Evolutionary conservation across 495 filamentous ascomycete species (phyloP).

Genomic region (Friedmanniomyces simplex): DNA sequence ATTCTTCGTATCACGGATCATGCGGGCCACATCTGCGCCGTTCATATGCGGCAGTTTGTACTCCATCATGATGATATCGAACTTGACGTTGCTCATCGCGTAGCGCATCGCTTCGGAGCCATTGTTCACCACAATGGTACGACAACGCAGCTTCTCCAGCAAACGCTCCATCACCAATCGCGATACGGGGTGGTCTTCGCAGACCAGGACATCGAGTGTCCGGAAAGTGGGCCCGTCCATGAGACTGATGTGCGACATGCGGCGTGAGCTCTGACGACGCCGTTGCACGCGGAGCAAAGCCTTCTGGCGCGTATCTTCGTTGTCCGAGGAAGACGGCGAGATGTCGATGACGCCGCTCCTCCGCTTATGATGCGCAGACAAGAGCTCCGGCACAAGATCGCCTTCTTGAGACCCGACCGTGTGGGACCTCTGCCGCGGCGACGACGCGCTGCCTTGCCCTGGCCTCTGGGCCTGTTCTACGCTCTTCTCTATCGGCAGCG

Average conservation of each 20-base stretch:
- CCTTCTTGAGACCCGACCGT: conserved; percentile 93
- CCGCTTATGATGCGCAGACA: conserved; percentile 71
- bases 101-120: conserved; percentile 85
- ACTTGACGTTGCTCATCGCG: conserved; percentile 84
- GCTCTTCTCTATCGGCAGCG: background rate
- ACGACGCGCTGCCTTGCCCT: conserved; percentile 28
- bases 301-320: conserved; percentile 83
- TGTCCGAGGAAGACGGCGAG: conserved; percentile 95
- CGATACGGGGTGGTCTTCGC: conserved; percentile 97
- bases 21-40: conserved; percentile 87
- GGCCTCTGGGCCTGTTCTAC: background rate
- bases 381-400: conserved; percentile 62
- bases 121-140: conserved; percentile 83
- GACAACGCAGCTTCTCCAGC: conserved; percentile 86
- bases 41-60: conserved; percentile 90
- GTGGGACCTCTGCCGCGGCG: conserved; percentile 67
- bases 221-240: conserved; percentile 77
- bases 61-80: conserved; percentile 96
- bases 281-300: conserved; percentile 88
- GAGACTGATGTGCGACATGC: conserved; percentile 79
- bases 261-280: conserved; percentile 78
- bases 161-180: conserved; percentile 93
- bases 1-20: conserved; percentile 93
- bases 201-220: conserved; percentile 86
- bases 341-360: conserved; percentile 92